These are phyloP conservation scores for Rhodotorula paludigena DNA, from an alignment of 768 basidiomycete species.

Conservation along the genomic window DNA sequence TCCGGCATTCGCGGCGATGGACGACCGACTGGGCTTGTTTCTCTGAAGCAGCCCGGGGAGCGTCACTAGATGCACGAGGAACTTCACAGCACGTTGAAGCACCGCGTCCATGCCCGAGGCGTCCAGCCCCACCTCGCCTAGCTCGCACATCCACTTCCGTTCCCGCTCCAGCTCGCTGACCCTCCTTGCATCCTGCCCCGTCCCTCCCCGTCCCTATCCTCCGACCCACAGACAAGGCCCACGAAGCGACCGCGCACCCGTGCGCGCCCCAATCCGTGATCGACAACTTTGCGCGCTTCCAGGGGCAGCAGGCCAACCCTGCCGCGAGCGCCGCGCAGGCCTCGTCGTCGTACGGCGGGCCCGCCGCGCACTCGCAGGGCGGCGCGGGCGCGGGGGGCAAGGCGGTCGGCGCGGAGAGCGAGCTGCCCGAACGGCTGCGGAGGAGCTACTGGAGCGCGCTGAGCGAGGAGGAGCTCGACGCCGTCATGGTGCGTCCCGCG, in stretches of 20 bases:
- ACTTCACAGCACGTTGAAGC: too few species aligned
- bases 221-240: neutral
- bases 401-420: conserved; percentile 7
- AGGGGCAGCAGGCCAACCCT: conserved; percentile 3
- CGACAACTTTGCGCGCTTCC: conserved; percentile 26
- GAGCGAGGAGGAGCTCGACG: conserved; percentile 22
- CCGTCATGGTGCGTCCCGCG: conserved; percentile 18
- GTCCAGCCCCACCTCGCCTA: too few species aligned
- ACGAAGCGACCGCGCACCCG: conserved; percentile 22
- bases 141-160: neutral
- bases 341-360: conserved; percentile 18
- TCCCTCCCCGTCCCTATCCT: neutral
- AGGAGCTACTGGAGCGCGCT: conserved; percentile 13
- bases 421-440: conserved; percentile 25
- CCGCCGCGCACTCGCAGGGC: conserved; percentile 2
- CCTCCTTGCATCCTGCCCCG: too few species aligned
- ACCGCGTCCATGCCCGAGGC: too few species aligned
- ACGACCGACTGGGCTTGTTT: too few species aligned
- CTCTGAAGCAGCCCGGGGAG: too few species aligned
- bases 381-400: neutral
- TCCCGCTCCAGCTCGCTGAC: neutral
- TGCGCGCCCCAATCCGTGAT: conserved; percentile 30
- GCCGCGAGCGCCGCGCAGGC: too few species aligned
- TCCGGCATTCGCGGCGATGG: too few species aligned
- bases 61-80: too few species aligned